Base-by-base conservation (phyloP, 768 basidiomycete species). In the Mycena capillaripes region DNA sequence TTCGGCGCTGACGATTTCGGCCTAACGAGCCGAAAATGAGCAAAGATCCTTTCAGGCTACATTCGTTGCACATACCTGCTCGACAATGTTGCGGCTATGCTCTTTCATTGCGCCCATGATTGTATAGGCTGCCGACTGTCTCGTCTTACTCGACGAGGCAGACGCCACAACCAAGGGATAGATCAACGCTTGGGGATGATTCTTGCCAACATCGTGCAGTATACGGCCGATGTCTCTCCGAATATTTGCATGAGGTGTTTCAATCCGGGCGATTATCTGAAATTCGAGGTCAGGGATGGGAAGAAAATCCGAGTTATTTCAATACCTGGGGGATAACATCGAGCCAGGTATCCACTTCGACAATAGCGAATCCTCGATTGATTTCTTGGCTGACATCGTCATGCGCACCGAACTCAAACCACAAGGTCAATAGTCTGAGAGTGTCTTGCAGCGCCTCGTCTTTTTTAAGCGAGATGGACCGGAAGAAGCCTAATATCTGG, bases 281-380 rank as follows among this genome's bases (percentile, higher is more conserved):
- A 70, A 29, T 42, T n/a, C 42, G 32, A 25, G 12, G 36, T 46
- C n/a, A 52, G 48, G 69, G 29, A 66, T 61, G 60, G 23, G 30
- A 32, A 21, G 21, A 29, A 29, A n/a, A 19, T n/a, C 30, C 10
- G 29, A 17, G 1, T n/a, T 8, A 27, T 4, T 21, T 29, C 69
- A 83, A 66, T 81, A 96, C 97, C 89, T 99, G 97, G 56, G 98
- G 98, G 66, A 99, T 96, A 74, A 99, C 98, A 78, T 99, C 97
- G 44, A 99, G 87, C 98, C 98, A 99, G 0, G 97, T 99, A 78
- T 99, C 97, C 61, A 99, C 92, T 79, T 95, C 96, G 42, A 99
- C 96, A 44, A 90, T 91, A 2, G 91, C 90, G 82, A 98, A 96
- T 0, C 97, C 97, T 64, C 84, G 91, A 29, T 88, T 90, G 87